These are phyloP conservation scores for Talaromyces sp. DNA, from an alignment of 2,329 filamentous ascomycete genomes.

Conservation along the genomic window DNA sequence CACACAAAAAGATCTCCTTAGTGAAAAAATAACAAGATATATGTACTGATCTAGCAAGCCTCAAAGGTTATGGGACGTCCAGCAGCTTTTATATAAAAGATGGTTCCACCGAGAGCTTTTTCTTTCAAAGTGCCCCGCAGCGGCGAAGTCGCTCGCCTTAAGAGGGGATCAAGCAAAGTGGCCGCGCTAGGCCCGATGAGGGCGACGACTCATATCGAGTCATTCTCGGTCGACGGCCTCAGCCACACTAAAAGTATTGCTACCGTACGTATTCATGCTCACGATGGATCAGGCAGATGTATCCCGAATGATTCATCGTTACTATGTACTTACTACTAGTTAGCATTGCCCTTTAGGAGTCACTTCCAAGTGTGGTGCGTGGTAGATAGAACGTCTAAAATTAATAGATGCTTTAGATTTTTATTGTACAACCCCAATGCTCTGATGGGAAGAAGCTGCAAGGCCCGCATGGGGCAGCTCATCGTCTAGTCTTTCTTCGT, in stretches of 20 bases:
- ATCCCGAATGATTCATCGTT: neutral
- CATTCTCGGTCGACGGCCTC: neutral
- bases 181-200: slow-evolving; percentile 1
- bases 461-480: slow-evolving; percentile 8
- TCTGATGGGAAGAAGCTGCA: slow-evolving; percentile 9
- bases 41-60: neutral
- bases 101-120: neutral
- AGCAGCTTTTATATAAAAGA: neutral
- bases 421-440: slow-evolving; percentile 14
- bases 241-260: no score
- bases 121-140: neutral
- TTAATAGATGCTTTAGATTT: neutral
- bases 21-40: neutral
- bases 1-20: no score
- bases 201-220: slow-evolving; percentile 11
- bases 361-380: no score
- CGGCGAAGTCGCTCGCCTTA: slow-evolving; percentile 4
- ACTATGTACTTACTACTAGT: neutral
- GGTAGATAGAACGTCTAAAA: neutral
- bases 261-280: no score
- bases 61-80: neutral
- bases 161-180: neutral
- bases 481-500: neutral
- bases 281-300: no score
- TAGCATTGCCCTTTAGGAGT: no score